phyloP scores from a whole-genome alignment of 306 rosid genomes.

The Lathyrus tuberosus region DNA sequence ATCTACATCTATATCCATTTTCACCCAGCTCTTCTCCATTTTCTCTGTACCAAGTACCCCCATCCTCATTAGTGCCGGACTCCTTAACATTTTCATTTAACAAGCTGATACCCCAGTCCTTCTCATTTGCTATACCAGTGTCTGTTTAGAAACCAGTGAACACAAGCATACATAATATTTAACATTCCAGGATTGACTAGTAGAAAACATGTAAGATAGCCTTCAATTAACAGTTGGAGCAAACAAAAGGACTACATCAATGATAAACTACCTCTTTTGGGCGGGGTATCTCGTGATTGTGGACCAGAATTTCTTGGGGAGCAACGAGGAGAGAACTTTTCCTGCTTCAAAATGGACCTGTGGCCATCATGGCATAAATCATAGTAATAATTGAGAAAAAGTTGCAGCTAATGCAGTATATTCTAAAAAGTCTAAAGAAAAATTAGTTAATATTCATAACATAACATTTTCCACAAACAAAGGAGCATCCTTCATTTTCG shows the following conservation, averaged over 20 bases:
- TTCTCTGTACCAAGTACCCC: conserved; percentile 90
- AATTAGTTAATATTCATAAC: conserved; percentile 20
- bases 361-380: conserved; percentile 31
- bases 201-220: conserved; percentile 28
- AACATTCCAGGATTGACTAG: conserved; percentile 29
- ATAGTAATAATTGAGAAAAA: conserved; percentile 32
- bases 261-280: conserved; percentile 74
- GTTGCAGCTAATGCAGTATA: conserved; percentile 7
- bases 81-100: conserved; percentile 71
- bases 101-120: conserved; percentile 96
- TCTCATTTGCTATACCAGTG: conserved; percentile 95
- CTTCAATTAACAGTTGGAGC: conserved; percentile 10
- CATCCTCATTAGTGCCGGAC: conserved; percentile 95
- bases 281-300: conserved; percentile 94
- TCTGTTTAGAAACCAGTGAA: conserved; percentile 50
- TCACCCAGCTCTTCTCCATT: conserved; percentile 82
- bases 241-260: conserved; percentile 15
- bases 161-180: conserved; percentile 33
- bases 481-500: conserved; percentile 21
- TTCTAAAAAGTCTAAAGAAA: conserved; percentile 33
- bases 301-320: conserved; percentile 75
- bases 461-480: conserved; percentile 20
- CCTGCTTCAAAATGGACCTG: conserved; percentile 72
- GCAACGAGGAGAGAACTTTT: conserved; percentile 74
- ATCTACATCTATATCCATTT: conserved; percentile 95